Percentiles rank a stretch among this genome's conserved stretches.
phyloP scores from a whole-genome alignment of 768 basidiomycete genomes.

The Rhizopogon salebrosus region DNA sequence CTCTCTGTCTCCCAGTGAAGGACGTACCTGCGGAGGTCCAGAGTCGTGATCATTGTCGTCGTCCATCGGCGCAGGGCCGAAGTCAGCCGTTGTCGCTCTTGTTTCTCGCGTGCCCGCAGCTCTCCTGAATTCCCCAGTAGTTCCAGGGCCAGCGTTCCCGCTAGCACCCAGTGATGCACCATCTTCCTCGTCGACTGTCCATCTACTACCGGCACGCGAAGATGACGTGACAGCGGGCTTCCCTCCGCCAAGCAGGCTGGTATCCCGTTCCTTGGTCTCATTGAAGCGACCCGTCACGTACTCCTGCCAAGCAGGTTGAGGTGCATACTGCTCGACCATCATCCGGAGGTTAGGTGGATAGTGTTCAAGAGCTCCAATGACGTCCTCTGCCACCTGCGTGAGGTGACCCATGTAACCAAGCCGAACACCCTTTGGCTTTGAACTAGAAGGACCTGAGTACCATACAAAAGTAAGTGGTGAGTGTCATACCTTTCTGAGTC shows the following conservation, averaged over 20 bases:
- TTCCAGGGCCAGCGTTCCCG: conserved; percentile 13
- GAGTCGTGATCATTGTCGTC: conserved; percentile 38
- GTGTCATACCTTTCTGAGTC: conserved; percentile 62
- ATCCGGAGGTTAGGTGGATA: conserved; percentile 77
- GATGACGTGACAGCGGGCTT: conserved; percentile 54
- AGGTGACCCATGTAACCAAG: conserved; percentile 97
- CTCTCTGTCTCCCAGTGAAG: conserved; percentile 2
- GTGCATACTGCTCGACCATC: conserved; percentile 60
- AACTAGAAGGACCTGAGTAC: conserved; percentile 30
- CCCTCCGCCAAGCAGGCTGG: conserved; percentile 77
- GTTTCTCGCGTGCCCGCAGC: conserved; percentile 36
- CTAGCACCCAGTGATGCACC: conserved; percentile 9
- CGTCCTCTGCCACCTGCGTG: conserved; percentile 91
- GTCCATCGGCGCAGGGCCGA: conserved; percentile 49
- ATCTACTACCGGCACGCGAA: conserved; percentile 33
- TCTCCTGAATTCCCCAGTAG: conserved; percentile 52
- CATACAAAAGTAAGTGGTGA: conserved; percentile 2
- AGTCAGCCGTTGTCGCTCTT: conserved; percentile 58
- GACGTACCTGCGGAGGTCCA: conserved; percentile 40
- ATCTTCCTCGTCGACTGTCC: conserved; percentile 73
- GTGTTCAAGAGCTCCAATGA: conserved; percentile 82
- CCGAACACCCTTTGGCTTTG: conserved; percentile 72
- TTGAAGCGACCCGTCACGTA: conserved; percentile 83
- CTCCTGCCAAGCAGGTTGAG: conserved; percentile 80
- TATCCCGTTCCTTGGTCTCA: conserved; percentile 83